These are phyloP conservation scores for Stagonosporopsis tanaceti DNA, from an alignment of 2,329 filamentous ascomycete species.

Conservation along the genomic window DNA sequence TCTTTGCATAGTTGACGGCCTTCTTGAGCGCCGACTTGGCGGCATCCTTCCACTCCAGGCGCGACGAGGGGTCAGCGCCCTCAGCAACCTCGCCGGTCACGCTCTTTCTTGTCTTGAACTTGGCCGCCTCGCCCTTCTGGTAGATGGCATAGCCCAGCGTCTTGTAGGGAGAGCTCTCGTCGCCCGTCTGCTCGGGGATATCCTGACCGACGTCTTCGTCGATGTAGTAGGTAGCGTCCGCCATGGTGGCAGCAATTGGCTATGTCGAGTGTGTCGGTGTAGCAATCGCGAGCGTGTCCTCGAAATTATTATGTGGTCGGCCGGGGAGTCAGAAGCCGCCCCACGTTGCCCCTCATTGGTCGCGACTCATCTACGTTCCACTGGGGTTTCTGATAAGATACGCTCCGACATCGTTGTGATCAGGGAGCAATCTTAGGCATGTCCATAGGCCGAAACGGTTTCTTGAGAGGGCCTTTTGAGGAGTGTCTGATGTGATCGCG, in stretches of 20 bases:
- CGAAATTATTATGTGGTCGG: conserved; percentile 38
- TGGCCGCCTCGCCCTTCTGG: conserved; percentile 68
- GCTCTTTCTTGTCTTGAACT: conserved; percentile 72
- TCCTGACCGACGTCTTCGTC: conserved; percentile 83
- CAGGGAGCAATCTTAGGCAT: background rate
- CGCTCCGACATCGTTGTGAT: conserved; percentile 4
- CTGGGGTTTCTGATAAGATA: conserved; percentile 30
- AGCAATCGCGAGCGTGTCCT: conserved; percentile 26
- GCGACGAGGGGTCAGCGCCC: conserved; percentile 66
- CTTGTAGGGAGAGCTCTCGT: conserved; percentile 80
- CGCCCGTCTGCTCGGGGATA: conserved; percentile 69
- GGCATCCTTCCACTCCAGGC: conserved; percentile 79
- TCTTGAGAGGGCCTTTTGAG: background rate
- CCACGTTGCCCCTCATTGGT: conserved; percentile 26
- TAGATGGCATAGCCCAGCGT: conserved; percentile 79
- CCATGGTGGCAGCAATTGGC: conserved; percentile 47
- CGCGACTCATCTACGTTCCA: conserved; percentile 31
- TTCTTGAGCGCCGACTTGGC: conserved; percentile 89
- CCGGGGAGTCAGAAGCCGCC: conserved; percentile 35
- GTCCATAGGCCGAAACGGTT: background rate
- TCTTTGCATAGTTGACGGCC: conserved; percentile 75
- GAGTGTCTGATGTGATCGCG: background rate
- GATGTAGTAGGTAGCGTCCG: conserved; percentile 68
- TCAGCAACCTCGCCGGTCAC: conserved; percentile 47
- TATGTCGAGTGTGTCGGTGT: conserved; percentile 23